Evolutionary conservation across 176 grass and related monocot species (phyloP), one percentile per base, ranked within the genome.

Genomic region (Eleusine indica): DNA sequence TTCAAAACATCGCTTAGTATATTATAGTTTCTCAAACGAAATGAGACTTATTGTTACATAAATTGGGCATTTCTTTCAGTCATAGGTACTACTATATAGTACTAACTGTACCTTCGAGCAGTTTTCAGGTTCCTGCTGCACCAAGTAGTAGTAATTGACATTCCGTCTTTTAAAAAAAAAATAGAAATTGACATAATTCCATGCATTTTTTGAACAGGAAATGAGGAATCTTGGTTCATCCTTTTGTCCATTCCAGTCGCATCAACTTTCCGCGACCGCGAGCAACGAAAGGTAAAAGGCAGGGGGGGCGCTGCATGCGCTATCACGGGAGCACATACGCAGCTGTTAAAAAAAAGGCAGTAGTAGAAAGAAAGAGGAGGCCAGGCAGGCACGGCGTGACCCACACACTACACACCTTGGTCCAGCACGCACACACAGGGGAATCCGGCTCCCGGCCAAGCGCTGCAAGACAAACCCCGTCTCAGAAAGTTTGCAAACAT

Each of bases 371-470:
- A 62, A 25, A 42, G 17, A 41, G 39, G 74, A 42, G 35, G 74
- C 2, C 37, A 57, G 60, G 78, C 37, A 44, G 60, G 70, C 58
- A 21, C 7, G 7, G 22, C 48, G 43, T 53, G 82, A 61, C 70
- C 57, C 42, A 40, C 70, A 7, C 42, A 28, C 52, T 25, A 2
- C 56, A 14, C 48, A 15, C 52, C 16, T 58, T 78, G 66, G 69
- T 82, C 79, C 86, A 88, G 66, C 83, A 11, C 38, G 61, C 28
- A 61, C 48, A 78, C 77, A 18, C 15, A 58, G 15, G 83, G 86
- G 90, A 93, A 96, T 96, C 94, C 87, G 62, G 85, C 68, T 87
- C 63, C 58, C 73, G 12, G 86, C 91, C 94, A 96, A 93, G 38
- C 56, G 85, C 94, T 89, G 81, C 78, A 13, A 48, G 91, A 89